Base-by-base conservation (phyloP, 768 basidiomycete species). In the Leccinum uliginosum region DNA sequence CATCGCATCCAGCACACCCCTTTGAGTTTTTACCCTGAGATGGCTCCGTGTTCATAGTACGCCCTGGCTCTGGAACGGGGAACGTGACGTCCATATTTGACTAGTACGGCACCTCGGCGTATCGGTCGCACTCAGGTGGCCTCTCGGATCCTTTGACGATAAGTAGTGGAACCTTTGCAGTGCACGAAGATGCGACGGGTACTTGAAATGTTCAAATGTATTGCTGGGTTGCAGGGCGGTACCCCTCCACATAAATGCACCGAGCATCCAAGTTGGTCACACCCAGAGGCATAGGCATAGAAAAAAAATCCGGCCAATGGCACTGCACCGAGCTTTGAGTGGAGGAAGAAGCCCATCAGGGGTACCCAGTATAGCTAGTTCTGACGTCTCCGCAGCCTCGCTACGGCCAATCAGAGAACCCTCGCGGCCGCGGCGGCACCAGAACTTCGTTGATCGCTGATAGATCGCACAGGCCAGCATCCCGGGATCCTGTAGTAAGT, bases 321-420 rank as follows among this genome's bases (percentile, higher is more conserved):
- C 66, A 62, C 63, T 57, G 66, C 66, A 59, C 43, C 52, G 48
- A 61, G 34, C 38, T 46, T 58, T 62, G 54, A 54, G 45, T 38
- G 56, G 27, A 12, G 11, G 19, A 53, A 51, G 58, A 63, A 49
- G 30, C 7, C 6, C 44, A 10, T 26, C 32, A 55, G 32, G 26
- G 34, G 35, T 50, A 10, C n/a, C 6, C 6, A 17, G 38, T 40
- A 40, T 38, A 48, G 44, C 50, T 54, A 46, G 63, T 62, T 61
- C 48, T 17, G 9, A 32, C 14, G 46, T 38, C 35, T 34, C 43
- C 6, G 24, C 29, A 49, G 30, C 23, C 29, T 32, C 43, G 51
- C 47, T 3, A 52, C 34, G 63, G 53, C 59, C 43, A n/a, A 50
- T 53, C 15, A 55, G 50, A 51, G 56, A 47, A 19, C 46, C 55